These are phyloP conservation scores for Bretziella fagacearum DNA, from an alignment of 2,329 filamentous ascomycete species.

Conservation along the genomic window DNA sequence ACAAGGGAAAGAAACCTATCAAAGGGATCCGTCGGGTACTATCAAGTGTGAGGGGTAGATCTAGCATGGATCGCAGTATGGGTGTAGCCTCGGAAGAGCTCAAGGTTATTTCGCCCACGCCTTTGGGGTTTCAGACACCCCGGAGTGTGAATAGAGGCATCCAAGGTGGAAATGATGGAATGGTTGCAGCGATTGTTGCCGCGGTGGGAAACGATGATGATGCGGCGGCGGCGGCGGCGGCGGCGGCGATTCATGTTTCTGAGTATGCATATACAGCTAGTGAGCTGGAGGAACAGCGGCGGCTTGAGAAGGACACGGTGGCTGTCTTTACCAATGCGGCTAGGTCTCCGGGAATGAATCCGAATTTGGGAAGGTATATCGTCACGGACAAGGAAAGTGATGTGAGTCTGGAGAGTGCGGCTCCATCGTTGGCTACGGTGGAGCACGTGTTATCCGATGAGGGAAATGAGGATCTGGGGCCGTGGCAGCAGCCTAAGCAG, in stretches of 20 bases:
- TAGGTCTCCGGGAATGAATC: background rate
- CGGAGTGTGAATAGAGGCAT: background rate
- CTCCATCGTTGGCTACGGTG: too few relatives aligned
- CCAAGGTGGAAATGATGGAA: background rate
- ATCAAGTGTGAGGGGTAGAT: constrained; percentile 7
- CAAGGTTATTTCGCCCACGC: background rate
- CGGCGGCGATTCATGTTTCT: background rate
- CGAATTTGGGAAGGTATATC: background rate
- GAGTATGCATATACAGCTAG: background rate
- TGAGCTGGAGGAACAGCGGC: background rate
- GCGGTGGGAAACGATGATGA: background rate
- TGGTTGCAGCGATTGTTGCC: background rate
- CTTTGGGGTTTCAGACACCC: background rate
- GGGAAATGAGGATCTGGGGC: too few relatives aligned
- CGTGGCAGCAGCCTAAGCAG: too few relatives aligned
- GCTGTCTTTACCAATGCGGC: constrained; percentile 3
- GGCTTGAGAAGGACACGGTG: background rate
- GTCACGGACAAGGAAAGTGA: too few relatives aligned
- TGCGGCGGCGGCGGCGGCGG: background rate
- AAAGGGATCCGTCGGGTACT: constrained; percentile 9
- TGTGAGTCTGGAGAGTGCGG: background rate
- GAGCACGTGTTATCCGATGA: too few relatives aligned
- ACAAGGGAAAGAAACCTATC: background rate
- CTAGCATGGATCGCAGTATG: background rate
- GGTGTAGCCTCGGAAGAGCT: background rate